Conservation (phyloP, 148 eudicot genomes). For the Rhododendron griersonianum region DNA sequence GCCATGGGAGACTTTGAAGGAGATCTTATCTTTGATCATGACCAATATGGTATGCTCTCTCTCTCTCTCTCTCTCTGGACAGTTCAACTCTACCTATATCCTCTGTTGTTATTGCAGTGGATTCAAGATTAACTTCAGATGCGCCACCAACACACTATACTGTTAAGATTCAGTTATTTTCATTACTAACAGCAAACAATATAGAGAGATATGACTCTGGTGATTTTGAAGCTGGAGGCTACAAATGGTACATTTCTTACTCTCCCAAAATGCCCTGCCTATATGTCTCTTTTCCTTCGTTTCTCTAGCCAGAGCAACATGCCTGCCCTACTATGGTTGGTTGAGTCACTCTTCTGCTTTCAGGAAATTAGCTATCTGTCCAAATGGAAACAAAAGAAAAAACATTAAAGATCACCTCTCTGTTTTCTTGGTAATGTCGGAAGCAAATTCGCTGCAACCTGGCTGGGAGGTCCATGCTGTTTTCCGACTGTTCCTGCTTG, state of each 20-base stretch:
- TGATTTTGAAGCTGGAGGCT: conserved; percentile 5
- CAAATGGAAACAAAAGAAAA: conserved; percentile 7
- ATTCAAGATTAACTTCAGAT: neutral
- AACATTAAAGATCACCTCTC: conserved; percentile 3
- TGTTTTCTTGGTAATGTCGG: conserved; percentile 4
- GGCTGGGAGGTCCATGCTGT: conserved; percentile 6
- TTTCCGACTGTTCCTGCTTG: neutral
- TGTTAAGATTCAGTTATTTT: neutral
- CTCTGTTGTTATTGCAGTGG: neutral
- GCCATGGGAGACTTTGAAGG: neutral
- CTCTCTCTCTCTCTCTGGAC: neutral
- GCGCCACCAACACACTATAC: neutral
- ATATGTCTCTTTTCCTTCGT: neutral
- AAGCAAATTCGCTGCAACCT: neutral
- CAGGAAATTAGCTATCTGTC: conserved; percentile 4
- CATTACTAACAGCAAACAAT: neutral
- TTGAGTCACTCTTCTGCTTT: neutral
- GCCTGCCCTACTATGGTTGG: neutral
- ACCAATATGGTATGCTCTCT: neutral
- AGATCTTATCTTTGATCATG: neutral
- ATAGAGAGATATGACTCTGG: neutral
- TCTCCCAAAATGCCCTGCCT: neutral
- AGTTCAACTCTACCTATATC: too few relatives aligned
- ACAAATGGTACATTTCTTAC: conserved; percentile 4
- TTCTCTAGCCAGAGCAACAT: neutral